Evolutionary conservation across 1,284 basidiomycete species (phyloP).

Genomic region (Wolfiporia cocos): DNA sequence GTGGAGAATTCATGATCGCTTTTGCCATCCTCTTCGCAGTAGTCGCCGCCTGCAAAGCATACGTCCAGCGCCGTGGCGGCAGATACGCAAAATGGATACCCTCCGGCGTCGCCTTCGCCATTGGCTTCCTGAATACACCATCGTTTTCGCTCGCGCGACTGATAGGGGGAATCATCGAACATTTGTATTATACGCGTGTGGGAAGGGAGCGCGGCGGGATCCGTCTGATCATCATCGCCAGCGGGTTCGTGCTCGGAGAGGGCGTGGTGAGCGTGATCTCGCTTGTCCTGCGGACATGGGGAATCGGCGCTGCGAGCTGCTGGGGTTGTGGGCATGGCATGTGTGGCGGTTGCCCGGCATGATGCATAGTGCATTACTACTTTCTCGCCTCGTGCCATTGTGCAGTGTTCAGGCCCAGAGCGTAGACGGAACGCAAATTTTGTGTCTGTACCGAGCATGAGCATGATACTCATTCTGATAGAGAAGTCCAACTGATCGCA

Average conservation of each 20-base stretch:
- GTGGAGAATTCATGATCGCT: slow-evolving; percentile 73
- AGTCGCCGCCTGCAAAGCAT: slow-evolving; percentile 64
- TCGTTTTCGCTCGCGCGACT: slow-evolving; percentile 91
- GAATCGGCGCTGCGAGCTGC: slow-evolving; percentile 75
- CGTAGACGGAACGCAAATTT: too few species aligned
- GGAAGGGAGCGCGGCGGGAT: slow-evolving; percentile 50
- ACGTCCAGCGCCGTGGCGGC: slow-evolving; percentile 39
- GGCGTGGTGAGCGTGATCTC: slow-evolving; percentile 84
- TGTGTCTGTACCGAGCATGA: too few species aligned
- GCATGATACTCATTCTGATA: too few species aligned
- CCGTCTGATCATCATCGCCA: slow-evolving; percentile 82
- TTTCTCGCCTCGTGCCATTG: too few species aligned
- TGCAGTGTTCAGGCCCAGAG: too few species aligned
- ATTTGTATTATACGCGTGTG: slow-evolving; percentile 52
- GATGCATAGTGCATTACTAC: slow-evolving; percentile 9
- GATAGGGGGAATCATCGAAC: slow-evolving; percentile 82
- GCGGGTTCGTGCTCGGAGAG: slow-evolving; percentile 94
- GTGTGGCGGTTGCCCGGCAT: slow-evolving; percentile 58
- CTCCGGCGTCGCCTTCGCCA: slow-evolving; percentile 85
- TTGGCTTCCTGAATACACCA: slow-evolving; percentile 92
- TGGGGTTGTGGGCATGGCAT: slow-evolving; percentile 77
- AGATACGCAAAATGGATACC: slow-evolving; percentile 73
- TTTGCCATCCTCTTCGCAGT: slow-evolving; percentile 71
- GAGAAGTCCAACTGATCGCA: too few species aligned
- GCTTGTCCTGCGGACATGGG: slow-evolving; percentile 69